Conservation (phyloP, 176 grass and related monocot species). For the Themeda triandra region DNA sequence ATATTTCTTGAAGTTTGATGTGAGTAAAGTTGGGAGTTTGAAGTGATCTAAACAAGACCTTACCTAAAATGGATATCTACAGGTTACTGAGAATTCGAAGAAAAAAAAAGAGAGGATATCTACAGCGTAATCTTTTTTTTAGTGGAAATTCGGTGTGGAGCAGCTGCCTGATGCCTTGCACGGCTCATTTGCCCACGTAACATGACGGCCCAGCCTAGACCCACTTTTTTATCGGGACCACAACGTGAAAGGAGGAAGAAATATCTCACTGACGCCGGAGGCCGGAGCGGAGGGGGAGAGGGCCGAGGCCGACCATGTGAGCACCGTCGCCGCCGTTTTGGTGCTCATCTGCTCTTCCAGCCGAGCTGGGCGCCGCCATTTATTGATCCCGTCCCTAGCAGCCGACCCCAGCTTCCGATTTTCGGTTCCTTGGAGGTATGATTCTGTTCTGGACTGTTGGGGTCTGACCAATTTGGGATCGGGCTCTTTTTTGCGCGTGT, state of each 20-base stretch:
- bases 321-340: not conserved
- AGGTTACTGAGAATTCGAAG: too few species aligned
- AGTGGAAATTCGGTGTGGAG: not conserved
- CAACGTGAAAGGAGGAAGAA: not conserved
- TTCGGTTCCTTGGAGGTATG: not conserved
- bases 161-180: not conserved
- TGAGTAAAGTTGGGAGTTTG: too few species aligned
- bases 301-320: not conserved
- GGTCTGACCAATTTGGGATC: not conserved
- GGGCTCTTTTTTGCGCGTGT: not conserved
- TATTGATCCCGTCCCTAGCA: not conserved
- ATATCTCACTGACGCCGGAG: not conserved
- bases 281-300: not conserved
- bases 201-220: not conserved
- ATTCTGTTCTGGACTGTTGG: not conserved
- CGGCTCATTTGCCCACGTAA: not conserved
- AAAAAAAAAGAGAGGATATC: too few species aligned
- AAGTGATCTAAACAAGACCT: too few species aligned
- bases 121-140: too few species aligned
- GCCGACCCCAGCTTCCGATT: not conserved
- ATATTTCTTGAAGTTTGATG: too few species aligned
- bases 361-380: not conserved
- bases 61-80: too few species aligned
- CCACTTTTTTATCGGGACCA: not conserved
- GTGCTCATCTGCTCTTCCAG: not conserved